Percentiles rank a stretch among this genome's conserved stretches.
Conservation (phyloP, 768 basidiomycete species). For the Porphyrellus cyaneotinctus region DNA sequence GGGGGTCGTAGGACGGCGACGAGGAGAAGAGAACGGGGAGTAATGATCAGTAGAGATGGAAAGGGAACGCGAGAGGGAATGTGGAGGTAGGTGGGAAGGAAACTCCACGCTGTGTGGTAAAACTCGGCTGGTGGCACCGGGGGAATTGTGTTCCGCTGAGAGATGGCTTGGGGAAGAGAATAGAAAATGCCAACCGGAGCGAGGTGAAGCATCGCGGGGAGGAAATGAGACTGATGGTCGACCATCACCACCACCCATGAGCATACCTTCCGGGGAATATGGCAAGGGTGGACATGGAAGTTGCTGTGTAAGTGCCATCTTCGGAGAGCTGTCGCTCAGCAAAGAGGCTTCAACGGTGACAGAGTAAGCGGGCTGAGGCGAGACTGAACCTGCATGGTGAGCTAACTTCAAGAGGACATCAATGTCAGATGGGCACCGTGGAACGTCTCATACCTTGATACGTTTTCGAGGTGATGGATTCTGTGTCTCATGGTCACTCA, state of each 20-base stretch:
- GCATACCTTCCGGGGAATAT: background rate
- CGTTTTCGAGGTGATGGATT: conserved; percentile 36
- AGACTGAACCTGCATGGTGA: conserved; percentile 6
- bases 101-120: background rate
- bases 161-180: conserved; percentile 19
- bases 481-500: conserved; percentile 11
- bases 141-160: background rate
- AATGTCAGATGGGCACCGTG: conserved; percentile 1
- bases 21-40: conserved; percentile 17
- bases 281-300: background rate
- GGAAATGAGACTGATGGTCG: background rate
- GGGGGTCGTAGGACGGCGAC: conserved; percentile 12
- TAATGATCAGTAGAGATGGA: conserved; percentile 14
- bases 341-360: background rate
- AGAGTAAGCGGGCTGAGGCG: background rate
- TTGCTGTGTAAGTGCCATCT: background rate
- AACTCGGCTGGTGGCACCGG: background rate
- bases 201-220: background rate
- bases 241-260: background rate
- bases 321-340: background rate
- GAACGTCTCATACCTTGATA: conserved; percentile 27
- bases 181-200: conserved; percentile 12
- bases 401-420: conserved; percentile 17
- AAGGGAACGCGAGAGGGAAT: conserved; percentile 7
- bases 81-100: conserved; percentile 1